A percentile compares a stretch with the other conserved stretches of the same genome.
Evolutionary conservation across 306 rosid species (phyloP).

Genomic region (Citrullus amarus): DNA sequence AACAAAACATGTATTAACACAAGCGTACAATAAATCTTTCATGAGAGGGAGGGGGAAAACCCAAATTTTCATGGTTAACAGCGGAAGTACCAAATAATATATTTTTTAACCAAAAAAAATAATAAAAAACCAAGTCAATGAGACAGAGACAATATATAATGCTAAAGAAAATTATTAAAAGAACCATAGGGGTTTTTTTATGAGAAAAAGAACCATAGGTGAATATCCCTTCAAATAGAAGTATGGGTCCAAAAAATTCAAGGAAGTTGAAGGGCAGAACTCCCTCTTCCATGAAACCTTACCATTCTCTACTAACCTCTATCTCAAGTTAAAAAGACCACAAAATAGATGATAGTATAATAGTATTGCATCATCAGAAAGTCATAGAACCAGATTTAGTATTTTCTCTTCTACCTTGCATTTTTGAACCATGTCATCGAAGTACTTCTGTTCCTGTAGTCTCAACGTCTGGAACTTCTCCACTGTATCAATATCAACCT

Average conservation of each 20-base stretch:
- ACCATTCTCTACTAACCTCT: neutral
- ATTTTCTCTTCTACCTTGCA: slow-evolving; percentile 59
- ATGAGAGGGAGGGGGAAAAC: neutral
- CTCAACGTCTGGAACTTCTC: slow-evolving; percentile 90
- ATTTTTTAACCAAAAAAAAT: neutral
- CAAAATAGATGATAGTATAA: neutral
- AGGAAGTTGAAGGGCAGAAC: neutral
- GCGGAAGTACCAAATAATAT: neutral
- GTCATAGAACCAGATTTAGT: neutral
- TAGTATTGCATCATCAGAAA: neutral
- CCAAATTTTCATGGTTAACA: neutral
- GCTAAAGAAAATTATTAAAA: neutral
- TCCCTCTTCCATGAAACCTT: neutral
- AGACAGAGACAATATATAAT: neutral
- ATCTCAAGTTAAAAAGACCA: neutral
- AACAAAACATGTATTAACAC: neutral
- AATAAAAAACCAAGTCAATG: neutral
- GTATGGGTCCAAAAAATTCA: neutral
- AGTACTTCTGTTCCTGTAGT: slow-evolving; percentile 70
- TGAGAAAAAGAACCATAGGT: neutral
- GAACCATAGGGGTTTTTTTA: neutral
- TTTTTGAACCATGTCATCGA: slow-evolving; percentile 89
- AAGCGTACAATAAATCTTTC: neutral
- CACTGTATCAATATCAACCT: slow-evolving; percentile 94
- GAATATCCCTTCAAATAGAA: neutral